phyloP scores from a whole-genome alignment of 371 early-diverging fungal species.

The Mortierella sp. region DNA sequence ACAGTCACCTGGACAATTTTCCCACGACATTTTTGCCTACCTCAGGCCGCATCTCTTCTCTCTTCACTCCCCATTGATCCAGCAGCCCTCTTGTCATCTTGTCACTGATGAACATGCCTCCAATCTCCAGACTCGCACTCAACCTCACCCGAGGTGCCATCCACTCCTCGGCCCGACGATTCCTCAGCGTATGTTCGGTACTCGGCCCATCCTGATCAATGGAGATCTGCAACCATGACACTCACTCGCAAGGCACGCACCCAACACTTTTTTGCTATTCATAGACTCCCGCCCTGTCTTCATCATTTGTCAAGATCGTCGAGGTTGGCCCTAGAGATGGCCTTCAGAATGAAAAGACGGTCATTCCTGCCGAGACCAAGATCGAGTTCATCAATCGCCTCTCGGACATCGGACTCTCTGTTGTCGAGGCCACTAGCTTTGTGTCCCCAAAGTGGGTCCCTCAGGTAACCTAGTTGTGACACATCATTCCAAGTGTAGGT shows the following conservation, averaged over 20 bases:
- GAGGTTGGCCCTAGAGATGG: constrained; percentile 98
- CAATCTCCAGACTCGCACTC: constrained; percentile 35
- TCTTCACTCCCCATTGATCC: constrained; percentile 6
- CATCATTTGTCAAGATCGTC: constrained; percentile 76
- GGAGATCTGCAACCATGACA: not conserved
- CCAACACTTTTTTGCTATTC: not conserved
- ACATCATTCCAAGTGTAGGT: no score
- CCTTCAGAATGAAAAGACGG: constrained; percentile 94
- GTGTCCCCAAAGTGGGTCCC: constrained; percentile 99
- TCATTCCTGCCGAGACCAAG: constrained; percentile 85
- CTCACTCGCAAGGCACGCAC: no score
- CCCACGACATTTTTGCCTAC: not conserved
- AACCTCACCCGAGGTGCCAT: constrained; percentile 38
- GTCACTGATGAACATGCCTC: constrained; percentile 31
- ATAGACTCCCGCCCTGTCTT: constrained; percentile 33
- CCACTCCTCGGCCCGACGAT: constrained; percentile 22
- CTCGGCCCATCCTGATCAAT: not conserved
- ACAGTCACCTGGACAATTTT: no score
- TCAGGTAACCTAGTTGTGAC: no score
- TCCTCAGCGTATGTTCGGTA: constrained; percentile 30
- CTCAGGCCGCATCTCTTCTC: not conserved
- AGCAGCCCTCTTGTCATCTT: not conserved
- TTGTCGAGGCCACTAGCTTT: constrained; percentile 93
- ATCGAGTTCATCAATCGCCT: constrained; percentile 87
- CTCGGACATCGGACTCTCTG: constrained; percentile 84